Evolutionary conservation across 2,329 filamentous ascomycete species (phyloP).

Genomic region (Cercospora nicotianae): DNA sequence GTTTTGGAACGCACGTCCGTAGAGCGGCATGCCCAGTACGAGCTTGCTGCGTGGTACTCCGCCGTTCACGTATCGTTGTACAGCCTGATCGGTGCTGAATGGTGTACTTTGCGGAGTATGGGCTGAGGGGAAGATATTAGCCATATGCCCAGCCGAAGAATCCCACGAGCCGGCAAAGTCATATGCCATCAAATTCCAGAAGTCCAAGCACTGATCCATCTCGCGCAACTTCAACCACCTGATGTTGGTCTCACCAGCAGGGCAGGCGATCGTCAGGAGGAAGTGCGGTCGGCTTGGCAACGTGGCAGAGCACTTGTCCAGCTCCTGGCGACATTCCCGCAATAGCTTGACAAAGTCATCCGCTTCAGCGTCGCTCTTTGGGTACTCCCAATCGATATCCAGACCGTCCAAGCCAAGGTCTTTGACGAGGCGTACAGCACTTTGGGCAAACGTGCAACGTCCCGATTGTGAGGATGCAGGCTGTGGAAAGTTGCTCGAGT

Average conservation of each 20-base stretch:
- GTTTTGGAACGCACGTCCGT: slow-evolving; percentile 79
- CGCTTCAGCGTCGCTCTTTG: slow-evolving; percentile 44
- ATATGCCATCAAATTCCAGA: slow-evolving; percentile 55
- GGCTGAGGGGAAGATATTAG: slow-evolving; percentile 68
- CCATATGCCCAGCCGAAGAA: slow-evolving; percentile 68
- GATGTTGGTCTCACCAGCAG: slow-evolving; percentile 47
- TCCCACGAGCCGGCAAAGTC: slow-evolving; percentile 78
- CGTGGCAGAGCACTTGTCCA: slow-evolving; percentile 44
- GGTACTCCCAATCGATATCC: slow-evolving; percentile 54
- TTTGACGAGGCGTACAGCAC: slow-evolving; percentile 72
- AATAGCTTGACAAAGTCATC: slow-evolving; percentile 44
- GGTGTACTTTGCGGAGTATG: slow-evolving; percentile 67
- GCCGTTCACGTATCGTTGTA: slow-evolving; percentile 66
- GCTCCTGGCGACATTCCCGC: slow-evolving; percentile 40
- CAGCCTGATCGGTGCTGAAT: slow-evolving; percentile 71
- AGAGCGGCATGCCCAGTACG: slow-evolving; percentile 87
- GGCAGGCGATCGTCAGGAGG: slow-evolving; percentile 48
- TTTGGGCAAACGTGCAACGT: slow-evolving; percentile 66
- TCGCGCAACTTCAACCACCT: slow-evolving; percentile 43
- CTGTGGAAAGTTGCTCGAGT: slow-evolving; percentile 72
- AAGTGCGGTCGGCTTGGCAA: slow-evolving; percentile 43
- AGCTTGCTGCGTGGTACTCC: slow-evolving; percentile 69
- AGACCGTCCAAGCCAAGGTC: slow-evolving; percentile 69
- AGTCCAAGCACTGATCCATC: slow-evolving; percentile 48
- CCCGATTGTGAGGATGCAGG: slow-evolving; percentile 65